Conservation (phyloP, 1,284 basidiomycete genomes). For the Lentinula novae-zelandiae region DNA sequence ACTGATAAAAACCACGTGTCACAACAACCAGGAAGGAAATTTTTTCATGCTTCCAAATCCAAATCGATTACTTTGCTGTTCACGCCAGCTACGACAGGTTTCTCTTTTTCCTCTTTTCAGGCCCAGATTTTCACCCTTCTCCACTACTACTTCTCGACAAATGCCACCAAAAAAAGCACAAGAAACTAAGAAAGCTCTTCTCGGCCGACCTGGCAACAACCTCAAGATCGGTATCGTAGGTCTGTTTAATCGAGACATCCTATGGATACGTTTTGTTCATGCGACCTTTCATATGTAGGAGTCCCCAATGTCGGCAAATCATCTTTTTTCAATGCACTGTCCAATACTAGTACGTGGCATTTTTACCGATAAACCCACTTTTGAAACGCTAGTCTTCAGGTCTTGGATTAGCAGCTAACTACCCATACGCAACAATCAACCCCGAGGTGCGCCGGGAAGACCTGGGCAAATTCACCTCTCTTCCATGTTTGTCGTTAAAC, state of each 20-base stretch:
- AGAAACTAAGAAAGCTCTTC: constrained; percentile 79
- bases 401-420: constrained; percentile 98
- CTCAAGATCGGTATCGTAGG: constrained; percentile 96
- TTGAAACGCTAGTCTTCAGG: constrained; percentile 42
- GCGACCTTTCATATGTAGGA: constrained; percentile 40
- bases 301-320: constrained; percentile 94
- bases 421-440: constrained; percentile 97
- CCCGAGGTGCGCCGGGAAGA: constrained; percentile 48
- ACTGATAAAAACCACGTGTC: not conserved
- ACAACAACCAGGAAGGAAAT: not conserved
- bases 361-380: not conserved
- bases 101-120: not conserved
- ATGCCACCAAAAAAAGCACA: constrained; percentile 82
- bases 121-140: constrained; percentile 7
- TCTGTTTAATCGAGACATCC: constrained; percentile 39
- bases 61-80: not conserved
- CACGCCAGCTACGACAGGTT: not conserved
- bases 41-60: constrained; percentile 1
- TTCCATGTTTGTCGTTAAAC: constrained; percentile 3
- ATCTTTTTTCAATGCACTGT: constrained; percentile 93
- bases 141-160: constrained; percentile 33
- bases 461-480: not conserved
- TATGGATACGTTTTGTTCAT: constrained; percentile 17
- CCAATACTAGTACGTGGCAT: constrained; percentile 67
- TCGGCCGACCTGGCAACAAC: constrained; percentile 92